Conservation (phyloP, 1,284 basidiomycete species). For the Ustilago cynodontis region DNA sequence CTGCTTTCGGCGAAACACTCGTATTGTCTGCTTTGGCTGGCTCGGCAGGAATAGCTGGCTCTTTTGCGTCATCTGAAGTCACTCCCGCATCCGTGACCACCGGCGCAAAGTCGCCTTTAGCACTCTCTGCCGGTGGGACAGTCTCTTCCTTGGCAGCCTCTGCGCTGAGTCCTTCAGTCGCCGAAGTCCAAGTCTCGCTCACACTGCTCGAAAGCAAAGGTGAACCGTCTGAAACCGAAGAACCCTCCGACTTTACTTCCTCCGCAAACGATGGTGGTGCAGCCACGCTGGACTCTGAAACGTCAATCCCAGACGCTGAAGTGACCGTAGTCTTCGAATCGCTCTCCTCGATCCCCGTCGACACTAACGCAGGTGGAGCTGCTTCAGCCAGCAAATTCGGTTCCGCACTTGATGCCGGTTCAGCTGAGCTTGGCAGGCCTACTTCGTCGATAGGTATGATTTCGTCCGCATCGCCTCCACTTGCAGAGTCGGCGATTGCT, state of each 20-base stretch:
- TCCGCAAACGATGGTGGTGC: neutral
- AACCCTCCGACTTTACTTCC: conserved; percentile 4
- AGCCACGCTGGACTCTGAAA: conserved; percentile 8
- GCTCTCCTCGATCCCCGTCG: conserved; percentile 41
- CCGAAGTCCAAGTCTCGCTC: conserved; percentile 4
- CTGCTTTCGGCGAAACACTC: conserved; percentile 6
- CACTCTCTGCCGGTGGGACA: conserved; percentile 22
- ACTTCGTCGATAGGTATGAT: conserved; percentile 34
- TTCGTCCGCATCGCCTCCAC: conserved; percentile 28
- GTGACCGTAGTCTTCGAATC: conserved; percentile 48
- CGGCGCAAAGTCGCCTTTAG: conserved; percentile 23
- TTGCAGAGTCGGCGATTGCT: neutral
- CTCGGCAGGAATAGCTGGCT: conserved; percentile 16
- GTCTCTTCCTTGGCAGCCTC: neutral
- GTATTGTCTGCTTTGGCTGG: conserved; percentile 24
- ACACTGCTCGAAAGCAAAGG: conserved; percentile 9
- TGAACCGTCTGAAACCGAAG: conserved; percentile 2
- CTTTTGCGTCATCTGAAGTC: neutral
- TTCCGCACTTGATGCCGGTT: conserved; percentile 6
- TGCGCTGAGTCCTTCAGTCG: neutral
- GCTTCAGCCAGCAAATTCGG: conserved; percentile 49
- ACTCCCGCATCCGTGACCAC: conserved; percentile 2
- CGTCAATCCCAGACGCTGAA: conserved; percentile 38
- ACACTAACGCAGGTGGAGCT: conserved; percentile 43
- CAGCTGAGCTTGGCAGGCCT: conserved; percentile 7